phyloP scores from a whole-genome alignment of 108 stramenopile species.

The Nannochloropsis oceanica region DNA sequence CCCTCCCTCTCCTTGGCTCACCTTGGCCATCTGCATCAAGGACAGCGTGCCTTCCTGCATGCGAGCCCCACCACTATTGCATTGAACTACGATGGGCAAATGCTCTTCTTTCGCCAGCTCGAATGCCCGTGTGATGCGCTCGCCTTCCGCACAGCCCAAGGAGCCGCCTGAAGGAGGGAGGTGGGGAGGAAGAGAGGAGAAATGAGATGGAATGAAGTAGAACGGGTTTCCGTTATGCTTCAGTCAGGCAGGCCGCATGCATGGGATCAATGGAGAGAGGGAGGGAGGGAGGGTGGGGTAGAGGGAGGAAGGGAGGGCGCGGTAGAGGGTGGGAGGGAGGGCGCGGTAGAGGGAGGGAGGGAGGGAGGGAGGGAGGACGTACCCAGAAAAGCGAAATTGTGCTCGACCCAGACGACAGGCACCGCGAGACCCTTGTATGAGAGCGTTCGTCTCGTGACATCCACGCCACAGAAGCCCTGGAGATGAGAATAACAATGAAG shows the following conservation, averaged over 20 bases:
- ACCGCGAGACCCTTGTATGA: neutral
- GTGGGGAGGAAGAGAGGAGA: too few species aligned
- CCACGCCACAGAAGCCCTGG: neutral
- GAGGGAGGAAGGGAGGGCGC: too few species aligned
- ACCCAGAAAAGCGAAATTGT: neutral
- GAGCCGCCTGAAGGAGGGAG: constrained; percentile 6
- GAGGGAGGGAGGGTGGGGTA: neutral
- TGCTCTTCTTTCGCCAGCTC: constrained; percentile 24
- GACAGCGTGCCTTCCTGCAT: constrained; percentile 40
- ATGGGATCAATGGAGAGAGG: too few species aligned
- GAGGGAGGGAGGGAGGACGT: neutral
- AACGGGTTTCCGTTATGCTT: too few species aligned
- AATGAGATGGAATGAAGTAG: too few species aligned
- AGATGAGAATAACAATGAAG: neutral
- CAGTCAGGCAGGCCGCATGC: too few species aligned
- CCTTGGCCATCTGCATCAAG: constrained; percentile 42
- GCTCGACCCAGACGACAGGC: neutral
- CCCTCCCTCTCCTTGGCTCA: too few species aligned
- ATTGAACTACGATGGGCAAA: constrained; percentile 27
- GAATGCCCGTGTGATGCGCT: constrained; percentile 34
- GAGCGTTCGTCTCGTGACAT: neutral
- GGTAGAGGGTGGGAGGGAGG: neutral
- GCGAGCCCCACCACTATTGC: constrained; percentile 34
- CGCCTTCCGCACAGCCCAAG: constrained; percentile 35
- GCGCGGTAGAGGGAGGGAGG: neutral